phyloP scores from a whole-genome alignment of 805 yeast species.

The Saturnispora mendoncae region DNA sequence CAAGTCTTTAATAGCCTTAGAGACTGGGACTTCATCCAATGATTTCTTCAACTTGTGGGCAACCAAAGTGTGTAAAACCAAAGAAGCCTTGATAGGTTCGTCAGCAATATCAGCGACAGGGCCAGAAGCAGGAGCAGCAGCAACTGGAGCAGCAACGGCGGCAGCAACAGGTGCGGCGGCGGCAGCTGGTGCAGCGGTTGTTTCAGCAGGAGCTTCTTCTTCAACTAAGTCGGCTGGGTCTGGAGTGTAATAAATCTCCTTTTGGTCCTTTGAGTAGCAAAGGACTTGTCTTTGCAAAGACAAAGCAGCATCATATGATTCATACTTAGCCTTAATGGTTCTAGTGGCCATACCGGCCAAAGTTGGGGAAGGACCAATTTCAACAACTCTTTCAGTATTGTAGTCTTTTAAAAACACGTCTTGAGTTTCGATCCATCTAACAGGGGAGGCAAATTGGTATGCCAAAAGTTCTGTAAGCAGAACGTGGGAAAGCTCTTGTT shows the following conservation, averaged over 20 bases:
- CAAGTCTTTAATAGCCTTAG: constrained; percentile 91
- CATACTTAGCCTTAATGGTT: constrained; percentile 91
- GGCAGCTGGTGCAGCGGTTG: constrained; percentile 32
- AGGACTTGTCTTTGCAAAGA: constrained; percentile 89
- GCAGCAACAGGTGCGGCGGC: constrained; percentile 51
- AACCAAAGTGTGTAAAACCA: constrained; percentile 79
- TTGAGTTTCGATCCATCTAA: constrained; percentile 98
- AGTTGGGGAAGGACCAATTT: constrained; percentile 98
- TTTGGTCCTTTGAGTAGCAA: constrained; percentile 92
- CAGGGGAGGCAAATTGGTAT: constrained; percentile 98
- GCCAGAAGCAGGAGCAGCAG: constrained; percentile 65
- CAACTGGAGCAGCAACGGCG: constrained; percentile 47
- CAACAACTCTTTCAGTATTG: constrained; percentile 96
- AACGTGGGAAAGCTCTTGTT: constrained; percentile 95
- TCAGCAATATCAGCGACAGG: constrained; percentile 83
- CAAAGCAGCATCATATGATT: constrained; percentile 95
- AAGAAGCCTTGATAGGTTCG: constrained; percentile 78
- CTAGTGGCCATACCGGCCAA: constrained; percentile 98
- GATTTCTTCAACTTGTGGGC: constrained; percentile 94
- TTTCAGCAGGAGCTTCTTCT: constrained; percentile 20
- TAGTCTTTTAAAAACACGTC: constrained; percentile 90
- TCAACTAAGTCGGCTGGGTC: constrained; percentile 52
- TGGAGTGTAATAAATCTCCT: constrained; percentile 91
- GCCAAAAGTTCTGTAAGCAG: constrained; percentile 93
- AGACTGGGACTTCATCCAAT: constrained; percentile 72